These are phyloP conservation scores for Nemania abortiva DNA, from an alignment of 2,329 filamentous ascomycete genomes.

Conservation along the genomic window DNA sequence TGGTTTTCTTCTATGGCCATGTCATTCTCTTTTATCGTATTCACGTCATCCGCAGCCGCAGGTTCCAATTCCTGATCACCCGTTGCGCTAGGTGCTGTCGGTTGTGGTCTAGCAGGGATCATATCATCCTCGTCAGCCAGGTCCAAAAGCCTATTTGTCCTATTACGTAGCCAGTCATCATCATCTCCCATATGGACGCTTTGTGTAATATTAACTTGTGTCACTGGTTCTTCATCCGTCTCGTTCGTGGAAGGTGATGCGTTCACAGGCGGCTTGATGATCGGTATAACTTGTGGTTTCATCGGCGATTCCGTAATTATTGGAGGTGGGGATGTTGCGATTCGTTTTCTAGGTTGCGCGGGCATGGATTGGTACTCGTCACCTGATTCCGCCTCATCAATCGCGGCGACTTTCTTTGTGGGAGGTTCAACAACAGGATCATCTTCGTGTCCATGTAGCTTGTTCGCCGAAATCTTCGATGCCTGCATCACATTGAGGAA, in stretches of 20 bases:
- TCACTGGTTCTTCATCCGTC: slow-evolving; percentile 8
- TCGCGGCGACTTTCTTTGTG: slow-evolving; percentile 56
- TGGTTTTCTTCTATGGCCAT: slow-evolving; percentile 28
- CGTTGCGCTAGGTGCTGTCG: slow-evolving; percentile 6
- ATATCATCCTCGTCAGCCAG: slow-evolving; percentile 79
- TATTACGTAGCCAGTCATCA: slow-evolving; percentile 90
- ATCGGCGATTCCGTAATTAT: background rate
- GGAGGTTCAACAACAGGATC: slow-evolving; percentile 54
- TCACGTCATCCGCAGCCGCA: slow-evolving; percentile 28
- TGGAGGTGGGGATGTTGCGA: slow-evolving; percentile 52
- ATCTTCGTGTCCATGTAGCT: slow-evolving; percentile 64
- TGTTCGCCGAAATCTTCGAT: slow-evolving; percentile 70
- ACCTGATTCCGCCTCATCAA: slow-evolving; percentile 72
- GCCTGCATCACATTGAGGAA: slow-evolving; percentile 86
- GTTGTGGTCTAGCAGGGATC: slow-evolving; percentile 46
- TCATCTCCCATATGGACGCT: slow-evolving; percentile 72
- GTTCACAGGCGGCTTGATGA: slow-evolving; percentile 11
- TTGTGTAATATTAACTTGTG: slow-evolving; percentile 12
- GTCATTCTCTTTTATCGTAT: slow-evolving; percentile 33
- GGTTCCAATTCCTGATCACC: slow-evolving; percentile 35
- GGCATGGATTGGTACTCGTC: slow-evolving; percentile 79
- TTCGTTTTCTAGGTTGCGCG: slow-evolving; percentile 63
- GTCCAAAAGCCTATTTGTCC: slow-evolving; percentile 87
- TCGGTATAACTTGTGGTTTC: background rate
- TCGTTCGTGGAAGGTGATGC: slow-evolving; percentile 4